Conservation (phyloP, 1,139 yeast species). For the Saccharomyces hybrid region DNA sequence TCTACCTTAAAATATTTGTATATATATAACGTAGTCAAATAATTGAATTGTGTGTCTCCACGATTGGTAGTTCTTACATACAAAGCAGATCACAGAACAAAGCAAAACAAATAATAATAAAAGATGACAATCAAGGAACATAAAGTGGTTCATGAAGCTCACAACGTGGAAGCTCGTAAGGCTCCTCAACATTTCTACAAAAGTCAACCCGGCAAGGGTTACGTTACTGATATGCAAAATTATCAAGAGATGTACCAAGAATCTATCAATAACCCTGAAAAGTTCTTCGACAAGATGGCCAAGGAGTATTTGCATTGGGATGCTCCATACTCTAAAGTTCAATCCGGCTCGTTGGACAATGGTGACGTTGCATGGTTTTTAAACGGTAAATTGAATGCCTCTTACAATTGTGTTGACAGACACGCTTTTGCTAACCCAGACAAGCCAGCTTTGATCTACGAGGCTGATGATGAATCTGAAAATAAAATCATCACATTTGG, state of each 20-base stretch:
- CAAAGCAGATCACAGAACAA: neutral
- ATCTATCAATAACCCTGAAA: constrained; percentile 75
- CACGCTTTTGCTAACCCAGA: constrained; percentile 84
- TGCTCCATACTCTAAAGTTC: constrained; percentile 66
- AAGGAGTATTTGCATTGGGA: constrained; percentile 78
- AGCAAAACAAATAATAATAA: neutral
- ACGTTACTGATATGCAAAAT: constrained; percentile 49
- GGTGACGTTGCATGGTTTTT: constrained; percentile 93
- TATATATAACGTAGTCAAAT: neutral
- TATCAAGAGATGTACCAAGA: constrained; percentile 66
- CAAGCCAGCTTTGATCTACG: constrained; percentile 84
- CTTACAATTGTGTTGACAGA: constrained; percentile 94
- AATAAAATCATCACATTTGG: constrained; percentile 70
- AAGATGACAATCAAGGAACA: constrained; percentile 24
- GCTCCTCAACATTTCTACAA: constrained; percentile 73
- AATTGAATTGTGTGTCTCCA: neutral
- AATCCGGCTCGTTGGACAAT: constrained; percentile 59
- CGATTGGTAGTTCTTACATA: neutral
- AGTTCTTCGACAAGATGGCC: constrained; percentile 79
- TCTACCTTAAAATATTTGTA: neutral
- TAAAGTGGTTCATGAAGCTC: constrained; percentile 74
- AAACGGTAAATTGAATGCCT: constrained; percentile 88
- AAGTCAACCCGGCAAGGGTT: constrained; percentile 57
- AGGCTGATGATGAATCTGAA: constrained; percentile 86
- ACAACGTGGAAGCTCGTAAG: constrained; percentile 49